Base-by-base conservation (phyloP, 2,329 filamentous ascomycete species). In the Exophiala sp. region DNA sequence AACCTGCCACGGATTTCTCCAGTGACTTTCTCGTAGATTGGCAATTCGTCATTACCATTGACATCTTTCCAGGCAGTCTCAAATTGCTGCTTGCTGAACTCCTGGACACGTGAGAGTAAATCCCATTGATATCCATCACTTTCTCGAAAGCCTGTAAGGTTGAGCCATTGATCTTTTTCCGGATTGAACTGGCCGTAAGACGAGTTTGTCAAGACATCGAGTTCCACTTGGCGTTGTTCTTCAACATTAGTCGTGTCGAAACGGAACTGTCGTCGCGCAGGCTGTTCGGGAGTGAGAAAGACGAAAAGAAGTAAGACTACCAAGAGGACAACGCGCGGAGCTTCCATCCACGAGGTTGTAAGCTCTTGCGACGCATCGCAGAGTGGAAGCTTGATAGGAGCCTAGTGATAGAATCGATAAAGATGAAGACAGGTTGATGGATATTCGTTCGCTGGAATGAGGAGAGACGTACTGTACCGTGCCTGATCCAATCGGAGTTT, bases 51-150 rank as follows among this genome's bases (percentile, higher is more conserved):
- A 69, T 47, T 65, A 11, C 74, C 72, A 34, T 75, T 67, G 2
- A 72, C 69, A 2, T 72, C 71, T 21, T 75, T 67, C 38, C 71
- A 69, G 10, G 73, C 72, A 40, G 75, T 73, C 4, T 78, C 79
- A 63, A 80, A 77, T 48, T 72, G 76, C 60, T 79, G 85, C 68
- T 80, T 47, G 44, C 51, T 61, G 34, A 58, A 39, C 8, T 55
- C 39, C 21, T 52, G 63, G 32, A 47, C 59, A 7, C 41, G 56
- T 20, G 57, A 43, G 18, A 96, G 74, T 53, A 90, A 78, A 33
- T 85, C 80, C 91, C 91, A 96, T 1, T 83, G 86, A 69, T 88
- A 89, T 3, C 81, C 83, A 71, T 95, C 88, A 16, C 84, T 79
- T 43, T 83, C 74, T 45, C 87, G 81, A 57, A 95, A 85, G 1